Evolutionary conservation across 202 grass and related monocot species (phyloP), one percentile per base, ranked within the genome.

Genomic region (Thinopyrum obtusiflorum): DNA sequence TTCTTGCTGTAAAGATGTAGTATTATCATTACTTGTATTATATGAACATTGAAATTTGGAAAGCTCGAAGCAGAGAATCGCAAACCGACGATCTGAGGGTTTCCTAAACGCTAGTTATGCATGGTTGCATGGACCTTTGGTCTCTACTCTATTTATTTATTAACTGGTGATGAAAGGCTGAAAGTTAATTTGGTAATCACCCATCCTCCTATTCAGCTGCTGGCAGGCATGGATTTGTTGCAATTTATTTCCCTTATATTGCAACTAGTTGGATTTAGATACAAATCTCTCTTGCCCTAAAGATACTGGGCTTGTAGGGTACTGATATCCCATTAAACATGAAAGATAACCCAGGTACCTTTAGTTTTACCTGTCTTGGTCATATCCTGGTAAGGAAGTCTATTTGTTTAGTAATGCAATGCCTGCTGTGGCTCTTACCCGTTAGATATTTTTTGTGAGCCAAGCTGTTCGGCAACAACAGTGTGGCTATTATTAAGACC

Each of bases 381-480:
- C 20, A 63, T 67, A 61, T 36, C 61, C 9, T 68, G 33, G 25
- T 25, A 80, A 61, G 35, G 14, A 35, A 39, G 3, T 59, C 78
- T 18, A 63, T 29, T 70, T 21, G 35, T 61, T 82, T 81, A 35
- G 11, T 21, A 49, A 51, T 49, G 28, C 40, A 77, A 31, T 61
- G 35, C 29, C 20, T 83, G 15, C 36, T 85, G 33, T 65, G 61
- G 9, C 26, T 67, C 25, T 75, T 82, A 13, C 11, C 31, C 73
- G 23, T 39, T 57, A 73, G 17, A 73, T 60, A 36, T 6, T 23
- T 9, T 81, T 69, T 35, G 32, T 68, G 53, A 36, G 18, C 6
- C 78, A 78, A 76, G 21, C 82, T 82, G 59, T 53, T 73, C 5
- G 7, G 28, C 55, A 47, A 83, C 26, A 80, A 49, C 59, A 60